Conservation (phyloP, 1,284 basidiomycete genomes). For the Tylopilus orsonianus region DNA sequence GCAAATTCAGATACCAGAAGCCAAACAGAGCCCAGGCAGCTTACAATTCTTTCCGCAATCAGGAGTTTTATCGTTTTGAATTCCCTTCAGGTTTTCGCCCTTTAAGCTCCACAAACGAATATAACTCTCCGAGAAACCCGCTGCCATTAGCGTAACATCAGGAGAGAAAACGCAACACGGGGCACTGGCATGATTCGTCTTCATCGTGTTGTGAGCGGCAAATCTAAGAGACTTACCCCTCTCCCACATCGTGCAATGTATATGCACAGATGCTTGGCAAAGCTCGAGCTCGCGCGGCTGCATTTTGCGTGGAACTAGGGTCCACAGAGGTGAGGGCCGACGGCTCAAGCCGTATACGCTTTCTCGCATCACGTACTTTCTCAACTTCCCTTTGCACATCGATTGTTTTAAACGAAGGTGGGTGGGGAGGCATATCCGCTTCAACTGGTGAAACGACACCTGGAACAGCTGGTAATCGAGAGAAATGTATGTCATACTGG, state of each 20-base stretch:
- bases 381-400: constrained; percentile 94
- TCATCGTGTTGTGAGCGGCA: constrained; percentile 11
- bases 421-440: constrained; percentile 76
- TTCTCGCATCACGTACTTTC: constrained; percentile 85
- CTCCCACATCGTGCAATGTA: constrained; percentile 87
- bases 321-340: constrained; percentile 57
- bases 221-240: constrained; percentile 61
- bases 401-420: constrained; percentile 78
- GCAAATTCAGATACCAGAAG: constrained; percentile 5
- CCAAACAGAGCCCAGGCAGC: constrained; percentile 23
- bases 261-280: constrained; percentile 92
- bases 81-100: constrained; percentile 82
- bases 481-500: constrained; percentile 61
- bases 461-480: constrained; percentile 45
- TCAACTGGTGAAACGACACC: constrained; percentile 66
- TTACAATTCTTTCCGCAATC: constrained; percentile 69
- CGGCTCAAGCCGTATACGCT: constrained; percentile 86
- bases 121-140: constrained; percentile 95
- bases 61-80: constrained; percentile 73
- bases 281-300: constrained; percentile 54
- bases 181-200: constrained; percentile 49
- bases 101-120: constrained; percentile 95
- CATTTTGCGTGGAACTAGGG: constrained; percentile 56
- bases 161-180: constrained; percentile 89
- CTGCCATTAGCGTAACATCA: constrained; percentile 93